Conservation (phyloP, 805 yeast genomes). For the Wickerhamomyces xylosicus region DNA sequence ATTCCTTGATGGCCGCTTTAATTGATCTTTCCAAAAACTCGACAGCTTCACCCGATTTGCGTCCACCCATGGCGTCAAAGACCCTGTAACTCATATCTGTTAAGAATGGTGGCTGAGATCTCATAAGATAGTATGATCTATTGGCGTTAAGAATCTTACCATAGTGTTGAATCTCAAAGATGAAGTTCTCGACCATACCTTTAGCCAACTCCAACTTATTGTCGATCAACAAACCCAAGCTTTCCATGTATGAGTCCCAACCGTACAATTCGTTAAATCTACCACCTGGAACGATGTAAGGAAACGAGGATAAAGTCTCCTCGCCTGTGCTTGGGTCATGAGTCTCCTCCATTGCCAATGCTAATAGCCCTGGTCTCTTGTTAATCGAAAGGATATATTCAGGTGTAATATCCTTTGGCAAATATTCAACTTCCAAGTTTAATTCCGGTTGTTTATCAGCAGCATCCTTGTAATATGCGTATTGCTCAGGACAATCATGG, state of each 20-base stretch:
- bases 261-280: conserved; percentile 94
- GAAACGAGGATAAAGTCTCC: conserved; percentile 48
- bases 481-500: conserved; percentile 56
- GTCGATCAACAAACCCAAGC: conserved; percentile 69
- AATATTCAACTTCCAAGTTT: conserved; percentile 60
- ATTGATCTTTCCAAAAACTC: conserved; percentile 58
- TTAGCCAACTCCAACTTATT: conserved; percentile 59
- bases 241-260: conserved; percentile 95
- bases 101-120: conserved; percentile 95
- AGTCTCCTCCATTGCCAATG: conserved; percentile 57
- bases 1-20: conserved; percentile 79
- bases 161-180: conserved; percentile 81
- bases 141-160: conserved; percentile 93
- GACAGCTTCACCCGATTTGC: conserved; percentile 35
- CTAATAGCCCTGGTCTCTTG: conserved; percentile 75
- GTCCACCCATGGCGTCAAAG: conserved; percentile 46
- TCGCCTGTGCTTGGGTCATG: conserved; percentile 42
- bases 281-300: conserved; percentile 96
- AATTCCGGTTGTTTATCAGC: conserved; percentile 44
- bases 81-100: conserved; percentile 83
- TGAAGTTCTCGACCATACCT: conserved; percentile 88
- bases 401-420: conserved; percentile 69
- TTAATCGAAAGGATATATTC: conserved; percentile 70
- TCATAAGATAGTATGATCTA: conserved; percentile 77
- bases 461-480: conserved; percentile 49